A percentile compares a stretch with the other conserved stretches of the same genome.
phyloP scores from a whole-genome alignment of 2,329 filamentous ascomycete species.

The Thermoascus crustaceus region DNA sequence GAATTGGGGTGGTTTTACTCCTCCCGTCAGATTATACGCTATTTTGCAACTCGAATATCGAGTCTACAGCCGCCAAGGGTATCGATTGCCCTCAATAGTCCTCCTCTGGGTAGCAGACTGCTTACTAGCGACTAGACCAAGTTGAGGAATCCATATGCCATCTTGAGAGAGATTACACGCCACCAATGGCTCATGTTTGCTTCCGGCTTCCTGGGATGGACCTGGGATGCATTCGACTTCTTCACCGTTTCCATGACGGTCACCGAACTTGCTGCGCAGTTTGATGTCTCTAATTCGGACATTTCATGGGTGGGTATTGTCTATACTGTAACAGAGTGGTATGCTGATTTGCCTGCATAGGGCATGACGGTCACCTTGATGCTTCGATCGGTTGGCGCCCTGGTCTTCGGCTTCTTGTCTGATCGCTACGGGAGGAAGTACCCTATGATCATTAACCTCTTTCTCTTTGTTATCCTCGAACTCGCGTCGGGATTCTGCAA shows the following conservation, averaged over 20 bases:
- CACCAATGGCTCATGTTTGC: conserved; percentile 48
- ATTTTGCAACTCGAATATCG: conserved; percentile 25
- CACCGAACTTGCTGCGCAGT: conserved; percentile 45
- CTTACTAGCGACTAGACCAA: conserved; percentile 4
- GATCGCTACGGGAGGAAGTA: conserved; percentile 51
- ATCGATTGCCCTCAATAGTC: background rate
- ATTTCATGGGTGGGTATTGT: conserved; percentile 48
- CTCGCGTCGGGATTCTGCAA: conserved; percentile 29
- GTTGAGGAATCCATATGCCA: conserved; percentile 40
- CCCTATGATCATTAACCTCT: conserved; percentile 29
- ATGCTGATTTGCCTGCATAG: conserved; percentile 4
- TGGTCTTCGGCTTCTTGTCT: conserved; percentile 47
- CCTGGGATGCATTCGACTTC: conserved; percentile 60
- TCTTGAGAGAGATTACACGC: conserved; percentile 40
- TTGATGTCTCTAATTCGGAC: conserved; percentile 47
- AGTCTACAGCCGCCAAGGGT: conserved; percentile 26
- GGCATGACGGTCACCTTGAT: conserved; percentile 54
- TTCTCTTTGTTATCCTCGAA: conserved; percentile 30
- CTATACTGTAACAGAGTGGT: background rate
- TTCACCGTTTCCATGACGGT: conserved; percentile 57
- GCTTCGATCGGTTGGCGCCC: conserved; percentile 50
- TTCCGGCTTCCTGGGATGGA: conserved; percentile 33
- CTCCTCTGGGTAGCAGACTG: background rate
- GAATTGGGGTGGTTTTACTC: conserved; percentile 26
- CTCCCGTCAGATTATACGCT: conserved; percentile 22